phyloP scores from a whole-genome alignment of 257 asterid species.

The Gentiana dahurica region DNA sequence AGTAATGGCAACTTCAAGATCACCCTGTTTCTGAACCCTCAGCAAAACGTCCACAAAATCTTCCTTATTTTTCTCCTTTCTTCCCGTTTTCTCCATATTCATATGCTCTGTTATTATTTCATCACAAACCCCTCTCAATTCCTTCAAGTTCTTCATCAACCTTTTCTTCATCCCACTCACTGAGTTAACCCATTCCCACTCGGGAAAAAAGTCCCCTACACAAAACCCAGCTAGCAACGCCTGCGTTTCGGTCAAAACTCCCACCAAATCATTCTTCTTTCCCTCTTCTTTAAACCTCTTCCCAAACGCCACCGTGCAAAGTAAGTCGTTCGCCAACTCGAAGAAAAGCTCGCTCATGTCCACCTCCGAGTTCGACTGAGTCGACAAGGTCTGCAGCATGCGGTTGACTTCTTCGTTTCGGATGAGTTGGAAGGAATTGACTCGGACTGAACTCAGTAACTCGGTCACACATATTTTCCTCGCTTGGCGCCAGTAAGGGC shows the following conservation, averaged over 20 bases:
- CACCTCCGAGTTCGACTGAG: slow-evolving; percentile 4
- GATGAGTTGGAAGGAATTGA: slow-evolving; percentile 17
- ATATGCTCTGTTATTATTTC: slow-evolving; percentile 24
- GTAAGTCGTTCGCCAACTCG: slow-evolving; percentile 19
- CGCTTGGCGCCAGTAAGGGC: slow-evolving; percentile 35
- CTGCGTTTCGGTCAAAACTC: slow-evolving; percentile 30
- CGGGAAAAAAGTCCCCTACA: slow-evolving; percentile 25
- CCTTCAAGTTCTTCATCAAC: slow-evolving; percentile 23
- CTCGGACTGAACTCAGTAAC: slow-evolving; percentile 22
- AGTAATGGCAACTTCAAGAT: slow-evolving; percentile 30
- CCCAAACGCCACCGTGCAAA: slow-evolving; percentile 31
- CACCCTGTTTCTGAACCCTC: slow-evolving; percentile 17
- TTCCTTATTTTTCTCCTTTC: slow-evolving; percentile 4
- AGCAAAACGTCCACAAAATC: slow-evolving; percentile 32
- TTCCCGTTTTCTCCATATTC: neutral
- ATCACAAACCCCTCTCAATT: slow-evolving; percentile 25
- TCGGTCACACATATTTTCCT: slow-evolving; percentile 29
- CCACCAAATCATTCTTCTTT: slow-evolving; percentile 16
- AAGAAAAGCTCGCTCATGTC: slow-evolving; percentile 26
- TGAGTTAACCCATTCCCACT: slow-evolving; percentile 26
- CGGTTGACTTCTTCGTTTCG: slow-evolving; percentile 24
- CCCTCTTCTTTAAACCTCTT: slow-evolving; percentile 15
- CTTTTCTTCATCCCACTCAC: slow-evolving; percentile 29
- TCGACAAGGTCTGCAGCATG: slow-evolving; percentile 8
- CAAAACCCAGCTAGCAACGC: slow-evolving; percentile 27